These are phyloP conservation scores for Nothophoma quercina DNA, from an alignment of 2,329 filamentous ascomycete species.

Conservation along the genomic window DNA sequence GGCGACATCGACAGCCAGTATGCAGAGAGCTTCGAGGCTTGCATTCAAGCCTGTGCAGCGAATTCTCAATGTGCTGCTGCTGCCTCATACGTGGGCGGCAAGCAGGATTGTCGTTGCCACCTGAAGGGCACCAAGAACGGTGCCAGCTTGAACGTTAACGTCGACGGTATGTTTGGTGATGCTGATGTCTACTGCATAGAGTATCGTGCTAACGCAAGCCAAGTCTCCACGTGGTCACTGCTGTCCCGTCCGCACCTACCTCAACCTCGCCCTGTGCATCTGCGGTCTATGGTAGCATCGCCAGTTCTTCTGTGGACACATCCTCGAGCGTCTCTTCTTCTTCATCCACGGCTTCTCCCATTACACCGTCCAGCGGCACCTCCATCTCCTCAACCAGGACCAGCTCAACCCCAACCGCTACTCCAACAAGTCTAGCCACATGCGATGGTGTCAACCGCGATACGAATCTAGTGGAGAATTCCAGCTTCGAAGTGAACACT, in stretches of 20 bases:
- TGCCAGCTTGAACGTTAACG: neutral
- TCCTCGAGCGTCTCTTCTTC: neutral
- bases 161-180: neutral
- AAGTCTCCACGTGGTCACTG: neutral
- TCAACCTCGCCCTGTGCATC: neutral
- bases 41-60: neutral
- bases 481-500: neutral
- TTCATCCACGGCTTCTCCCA: neutral
- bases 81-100: neutral
- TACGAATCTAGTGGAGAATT: neutral
- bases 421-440: neutral
- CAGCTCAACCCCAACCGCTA: neutral
- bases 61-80: neutral
- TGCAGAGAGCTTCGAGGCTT: neutral
- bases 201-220: neutral
- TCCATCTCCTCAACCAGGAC: neutral
- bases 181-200: neutral
- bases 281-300: neutral
- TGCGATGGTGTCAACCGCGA: neutral
- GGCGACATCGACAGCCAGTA: neutral
- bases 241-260: neutral
- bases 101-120: neutral
- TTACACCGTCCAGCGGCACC: neutral
- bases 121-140: neutral
- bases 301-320: neutral